A percentile compares a stretch with the other conserved stretches of the same genome.
These are phyloP conservation scores for Citrullus amarus DNA, from an alignment of 306 rosid species.

Conservation along the genomic window DNA sequence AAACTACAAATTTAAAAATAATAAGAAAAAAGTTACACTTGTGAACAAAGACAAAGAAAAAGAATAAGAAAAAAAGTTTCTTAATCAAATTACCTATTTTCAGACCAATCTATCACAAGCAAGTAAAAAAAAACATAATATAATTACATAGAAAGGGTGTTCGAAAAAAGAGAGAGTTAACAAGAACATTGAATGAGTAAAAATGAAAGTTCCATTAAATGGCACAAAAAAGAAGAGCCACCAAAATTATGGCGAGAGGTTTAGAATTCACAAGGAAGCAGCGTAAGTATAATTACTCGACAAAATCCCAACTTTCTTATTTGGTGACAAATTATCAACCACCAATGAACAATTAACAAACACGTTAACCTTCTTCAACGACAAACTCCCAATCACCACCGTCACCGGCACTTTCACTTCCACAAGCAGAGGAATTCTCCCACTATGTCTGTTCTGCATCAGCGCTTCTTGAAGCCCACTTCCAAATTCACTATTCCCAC, in stretches of 20 bases:
- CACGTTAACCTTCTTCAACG: constrained; percentile 11
- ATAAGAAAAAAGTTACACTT: too few species aligned
- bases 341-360: constrained; percentile 24
- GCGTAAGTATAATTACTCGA: constrained; percentile 9
- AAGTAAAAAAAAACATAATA: background rate
- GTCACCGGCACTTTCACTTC: constrained; percentile 23
- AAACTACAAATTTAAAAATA: too few species aligned
- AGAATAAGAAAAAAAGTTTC: background rate
- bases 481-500: constrained; percentile 22
- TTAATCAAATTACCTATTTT: background rate
- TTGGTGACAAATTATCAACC: constrained; percentile 19
- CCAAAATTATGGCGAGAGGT: background rate
- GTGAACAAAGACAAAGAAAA: background rate
- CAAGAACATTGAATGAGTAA: background rate
- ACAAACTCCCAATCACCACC: constrained; percentile 6
- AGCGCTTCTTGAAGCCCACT: constrained; percentile 1
- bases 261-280: background rate
- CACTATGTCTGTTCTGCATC: constrained; percentile 3
- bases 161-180: background rate
- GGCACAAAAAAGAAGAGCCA: background rate
- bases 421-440: constrained; percentile 24
- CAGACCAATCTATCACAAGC: background rate
- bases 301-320: constrained; percentile 18
- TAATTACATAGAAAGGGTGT: background rate
- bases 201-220: background rate